A percentile compares a stretch with the other conserved stretches of the same genome.
phyloP scores from a whole-genome alignment of 305 asterid genomes.

The Fraxinus paxiana region DNA sequence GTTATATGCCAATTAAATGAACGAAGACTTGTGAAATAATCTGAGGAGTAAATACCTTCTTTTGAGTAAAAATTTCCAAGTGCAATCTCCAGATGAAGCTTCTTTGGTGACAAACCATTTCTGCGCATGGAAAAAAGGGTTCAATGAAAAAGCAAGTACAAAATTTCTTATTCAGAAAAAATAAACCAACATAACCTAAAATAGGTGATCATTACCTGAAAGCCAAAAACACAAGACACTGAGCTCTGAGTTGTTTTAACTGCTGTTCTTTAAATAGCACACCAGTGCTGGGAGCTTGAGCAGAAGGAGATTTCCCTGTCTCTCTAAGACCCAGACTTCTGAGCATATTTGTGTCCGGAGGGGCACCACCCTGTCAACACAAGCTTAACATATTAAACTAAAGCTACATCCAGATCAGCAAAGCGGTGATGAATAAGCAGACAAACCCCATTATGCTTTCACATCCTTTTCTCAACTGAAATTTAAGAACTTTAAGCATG shows the following conservation, averaged over 20 bases:
- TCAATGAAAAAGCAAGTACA: constrained; percentile 23
- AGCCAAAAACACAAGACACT: constrained; percentile 95
- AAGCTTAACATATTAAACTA: constrained; percentile 22
- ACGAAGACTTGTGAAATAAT: constrained; percentile 15
- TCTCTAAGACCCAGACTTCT: constrained; percentile 62
- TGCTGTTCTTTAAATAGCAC: constrained; percentile 90
- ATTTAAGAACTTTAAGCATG: neutral
- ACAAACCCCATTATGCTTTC: neutral
- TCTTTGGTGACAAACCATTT: constrained; percentile 88
- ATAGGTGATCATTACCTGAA: constrained; percentile 54
- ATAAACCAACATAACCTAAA: constrained; percentile 20
- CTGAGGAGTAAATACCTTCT: constrained; percentile 64
- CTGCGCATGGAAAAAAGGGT: constrained; percentile 38
- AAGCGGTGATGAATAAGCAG: neutral
- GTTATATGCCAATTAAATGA: constrained; percentile 23
- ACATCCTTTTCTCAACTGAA: constrained; percentile 5
- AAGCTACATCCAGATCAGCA: constrained; percentile 13
- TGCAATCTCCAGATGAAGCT: constrained; percentile 97
- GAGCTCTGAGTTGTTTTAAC: constrained; percentile 95
- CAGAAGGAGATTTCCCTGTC: constrained; percentile 68
- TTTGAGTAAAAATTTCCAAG: constrained; percentile 71
- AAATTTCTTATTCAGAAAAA: constrained; percentile 9
- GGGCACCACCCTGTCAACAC: constrained; percentile 47
- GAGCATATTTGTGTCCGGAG: constrained; percentile 51
- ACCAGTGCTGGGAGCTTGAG: constrained; percentile 55